Conservation (phyloP, 140 eudicot genomes). For the Oenanthe javanica region DNA sequence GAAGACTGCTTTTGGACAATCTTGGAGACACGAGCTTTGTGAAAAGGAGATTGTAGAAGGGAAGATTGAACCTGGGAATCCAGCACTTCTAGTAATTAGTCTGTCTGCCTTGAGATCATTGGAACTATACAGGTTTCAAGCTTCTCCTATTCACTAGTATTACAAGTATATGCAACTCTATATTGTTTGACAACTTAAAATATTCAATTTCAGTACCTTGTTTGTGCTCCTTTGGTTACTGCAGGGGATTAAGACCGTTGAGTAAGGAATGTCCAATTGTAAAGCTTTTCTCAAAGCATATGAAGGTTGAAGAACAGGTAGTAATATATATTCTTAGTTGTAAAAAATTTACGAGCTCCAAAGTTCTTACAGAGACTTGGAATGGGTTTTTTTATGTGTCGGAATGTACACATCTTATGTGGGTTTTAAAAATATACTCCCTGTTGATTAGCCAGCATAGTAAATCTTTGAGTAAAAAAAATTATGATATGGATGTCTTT, state of each 20-base stretch:
- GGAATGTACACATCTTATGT: neutral
- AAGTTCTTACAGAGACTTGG: neutral
- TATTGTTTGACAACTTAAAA: neutral
- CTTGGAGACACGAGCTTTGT: slow-evolving; percentile 70
- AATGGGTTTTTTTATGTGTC: neutral
- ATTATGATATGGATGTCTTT: neutral
- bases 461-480: neutral
- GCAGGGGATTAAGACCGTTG: slow-evolving; percentile 76
- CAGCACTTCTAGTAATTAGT: slow-evolving; percentile 75
- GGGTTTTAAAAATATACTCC: neutral
- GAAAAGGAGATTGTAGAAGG: slow-evolving; percentile 45
- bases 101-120: slow-evolving; percentile 74
- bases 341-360: neutral
- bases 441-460: neutral
- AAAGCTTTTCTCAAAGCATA: slow-evolving; percentile 88
- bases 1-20: slow-evolving; percentile 67
- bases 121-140: slow-evolving; percentile 58
- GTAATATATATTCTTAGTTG: neutral
- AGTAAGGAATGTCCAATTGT: slow-evolving; percentile 75
- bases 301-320: slow-evolving; percentile 97
- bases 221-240: slow-evolving; percentile 11
- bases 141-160: neutral
- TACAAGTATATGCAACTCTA: neutral
- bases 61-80: slow-evolving; percentile 65
- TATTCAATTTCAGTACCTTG: neutral